Base-by-base conservation (phyloP, 768 basidiomycete genomes). In the Phaffia australis region DNA sequence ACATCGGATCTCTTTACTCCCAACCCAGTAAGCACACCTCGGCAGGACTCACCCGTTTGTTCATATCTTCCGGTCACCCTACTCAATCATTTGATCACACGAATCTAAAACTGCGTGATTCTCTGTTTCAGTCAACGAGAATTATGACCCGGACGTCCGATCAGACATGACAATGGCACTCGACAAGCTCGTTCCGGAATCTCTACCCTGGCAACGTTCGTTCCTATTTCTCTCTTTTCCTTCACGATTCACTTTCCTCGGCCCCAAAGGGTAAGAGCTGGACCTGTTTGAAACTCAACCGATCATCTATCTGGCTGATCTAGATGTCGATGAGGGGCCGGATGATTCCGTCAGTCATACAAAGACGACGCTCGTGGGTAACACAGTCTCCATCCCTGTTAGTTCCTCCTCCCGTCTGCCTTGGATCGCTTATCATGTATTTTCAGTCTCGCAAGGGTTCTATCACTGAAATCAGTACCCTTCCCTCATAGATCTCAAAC, bases 131-230 rank as follows among this genome's bases (percentile, higher is more conserved):
- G 21, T 27, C 51, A 60, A 60, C 46, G 59, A 60, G 42, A 60
- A 60, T 46, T 60, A 60, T 49, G 59, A 60, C 59, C 59, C 59
- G 19, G 23, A 35, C 35, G 59, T 60, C 59, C 59, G 59, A 19
- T 48, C 47, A 23, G 59, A 60, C 59, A 60, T 60, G 59, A 60
- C 46, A n/a, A 60, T 60, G 59, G 59, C 59, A 7, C 32, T 60
- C 7, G 59, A 60, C 23, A 48, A 32, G 2, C 47, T 60, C 42
- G 59, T 60, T 19, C 59, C 59, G 15, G 59, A 60, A 27, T 23
- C 46, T 21, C 46, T 60, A 18, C 23, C 9, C 7, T 60, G 59
- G 59, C 27, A 48, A 19, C 59, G 35, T 42, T 42, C 35, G 35
- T 42, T 11, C 11, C 35, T 11, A 42, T 4, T 11, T 42, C 35